Base-by-base conservation (phyloP, 441 rosid species). In the Croton laevigatus region DNA sequence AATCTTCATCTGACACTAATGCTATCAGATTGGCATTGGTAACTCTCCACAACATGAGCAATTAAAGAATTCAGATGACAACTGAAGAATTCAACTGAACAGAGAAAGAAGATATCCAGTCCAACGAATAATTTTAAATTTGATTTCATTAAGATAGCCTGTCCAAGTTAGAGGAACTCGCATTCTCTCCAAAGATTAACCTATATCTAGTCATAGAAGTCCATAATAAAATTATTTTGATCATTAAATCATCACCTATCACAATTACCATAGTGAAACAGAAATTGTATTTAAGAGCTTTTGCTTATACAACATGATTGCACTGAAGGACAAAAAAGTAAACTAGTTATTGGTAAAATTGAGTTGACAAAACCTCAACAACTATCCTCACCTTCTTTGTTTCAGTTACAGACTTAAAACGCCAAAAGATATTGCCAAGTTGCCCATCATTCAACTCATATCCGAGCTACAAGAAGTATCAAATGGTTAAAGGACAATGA, bases 1-100 rank as follows among this genome's bases (percentile, higher is more conserved):
- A 93, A 70, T 91, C 88, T 80, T 95, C 96, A 80, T 95, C 98
- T n/a, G 99, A 91, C 46, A 95, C 92, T 76, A 93, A 70, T 32
- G 94, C 95, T 84, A 88, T 79, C 52, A 95, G 79, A 84, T 95
- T 98, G 37, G 93, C 97, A 72, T 93, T 95, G 0, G 94, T 88
- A 74, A 89, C 92, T 81, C 89, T 87, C 98, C 93, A 80, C 58
- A 65, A 70, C 72, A 80, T 45, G 68, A 75, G 52, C 12, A 74
- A 81, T 67, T 44, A 65, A 73, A 73, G 66, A 64, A 70, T 71
- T 67, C 74, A 64, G 68, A 71, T 67, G 73, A 59, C 59, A 59
- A 17, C 1, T 20, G 9, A 36, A 61, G 8, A 46, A 36, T 53
- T 23, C 16, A n/a, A 63, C 12, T 55, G 13, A 13, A 42, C 4